Evolutionary conservation across 305 asterid species (phyloP).

Genomic region (Fraxinus dipetala): DNA sequence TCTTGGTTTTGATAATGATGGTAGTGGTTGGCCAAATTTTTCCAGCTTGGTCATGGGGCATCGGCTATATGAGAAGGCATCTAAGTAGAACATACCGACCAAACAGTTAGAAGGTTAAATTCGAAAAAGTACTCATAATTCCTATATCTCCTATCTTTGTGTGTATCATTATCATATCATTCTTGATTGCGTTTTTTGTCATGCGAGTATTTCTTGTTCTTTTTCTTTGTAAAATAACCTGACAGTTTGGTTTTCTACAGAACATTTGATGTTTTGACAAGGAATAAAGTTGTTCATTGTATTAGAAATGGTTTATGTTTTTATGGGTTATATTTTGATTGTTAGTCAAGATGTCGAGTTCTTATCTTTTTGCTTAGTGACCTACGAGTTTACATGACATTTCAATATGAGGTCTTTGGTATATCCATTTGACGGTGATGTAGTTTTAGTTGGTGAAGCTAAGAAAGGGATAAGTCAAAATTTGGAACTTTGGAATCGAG

Average conservation of each 20-base stretch:
- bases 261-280: neutral
- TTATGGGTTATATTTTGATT: neutral
- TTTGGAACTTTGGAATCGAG: too few species aligned
- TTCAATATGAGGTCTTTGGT: too few species aligned
- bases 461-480: too few species aligned
- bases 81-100: constrained; percentile 81
- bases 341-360: neutral
- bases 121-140: neutral
- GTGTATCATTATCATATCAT: neutral
- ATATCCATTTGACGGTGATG: too few species aligned
- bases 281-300: neutral
- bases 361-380: neutral
- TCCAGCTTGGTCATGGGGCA: constrained; percentile 90
- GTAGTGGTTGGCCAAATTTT: constrained; percentile 74
- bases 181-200: neutral
- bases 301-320: neutral
- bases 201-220: neutral
- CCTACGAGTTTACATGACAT: too few species aligned
- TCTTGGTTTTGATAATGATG: constrained; percentile 86
- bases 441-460: too few species aligned
- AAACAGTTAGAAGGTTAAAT: constrained; percentile 50
- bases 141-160: neutral
- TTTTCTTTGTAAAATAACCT: neutral
- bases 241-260: neutral
- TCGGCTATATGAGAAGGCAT: constrained; percentile 71